Base-by-base conservation (phyloP, 2,329 filamentous ascomycete genomes). In the Metarhizium brunneum region DNA sequence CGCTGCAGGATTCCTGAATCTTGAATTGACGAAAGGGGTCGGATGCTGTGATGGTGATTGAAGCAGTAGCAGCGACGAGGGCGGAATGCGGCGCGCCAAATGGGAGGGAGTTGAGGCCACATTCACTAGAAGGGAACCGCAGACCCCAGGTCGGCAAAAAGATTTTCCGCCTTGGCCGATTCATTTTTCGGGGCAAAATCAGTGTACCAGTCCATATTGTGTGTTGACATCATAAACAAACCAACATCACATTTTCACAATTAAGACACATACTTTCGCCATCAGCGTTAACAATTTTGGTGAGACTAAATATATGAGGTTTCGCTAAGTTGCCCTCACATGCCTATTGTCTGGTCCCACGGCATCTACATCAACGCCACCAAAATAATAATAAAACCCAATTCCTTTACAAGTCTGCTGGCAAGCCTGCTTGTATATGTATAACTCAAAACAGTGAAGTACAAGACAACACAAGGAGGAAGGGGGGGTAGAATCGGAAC, bases 71-170 rank as follows among this genome's bases (percentile, higher is more conserved):
- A 57, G 63, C 20, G 61, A 56, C 54, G 60, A 67, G 32, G 32
- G 32, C 32, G 32, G 65, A 65, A 64, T 64, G 61, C 63, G 49
- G 47, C 47, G 50, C 54, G 35, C 59, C 57, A 57, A 61, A 62
- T 58, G 60, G 59, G 58, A 57, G 58, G 60, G 63, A 71, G 68
- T 73, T 73, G 67, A 74, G 72, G 72, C 72, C 72, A 74, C 71
- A 69, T 73, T 73, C 72, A 61, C 71, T 64, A 70, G 66, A 71
- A 71, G 66, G 59, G 47, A 48, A 58, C 59, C 58, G 60, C 56
- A 52, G 14, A 7, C 51, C n/a, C 35, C 25, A 54, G 36, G 42
- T 54, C 68, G 68, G 67, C 55, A 43, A 54, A 71, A 69, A 57
- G 54, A 68, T 72, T 63, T 59, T 72, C 69, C 69, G 69, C 36